These are phyloP conservation scores for Naganishia antarctica DNA, from an alignment of 768 basidiomycete species.

Conservation along the genomic window DNA sequence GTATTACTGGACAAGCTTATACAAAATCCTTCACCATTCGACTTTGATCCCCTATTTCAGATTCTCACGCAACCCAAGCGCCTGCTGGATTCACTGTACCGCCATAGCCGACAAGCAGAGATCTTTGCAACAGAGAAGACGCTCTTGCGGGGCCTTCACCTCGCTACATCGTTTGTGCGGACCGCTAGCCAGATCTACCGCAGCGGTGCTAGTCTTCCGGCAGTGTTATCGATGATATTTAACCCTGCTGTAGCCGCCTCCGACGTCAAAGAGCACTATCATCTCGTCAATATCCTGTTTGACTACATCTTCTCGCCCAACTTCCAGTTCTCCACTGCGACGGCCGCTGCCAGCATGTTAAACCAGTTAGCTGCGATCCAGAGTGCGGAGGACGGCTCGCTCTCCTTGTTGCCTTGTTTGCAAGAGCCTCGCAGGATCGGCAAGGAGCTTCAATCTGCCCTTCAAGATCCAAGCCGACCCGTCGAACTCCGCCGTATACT, in stretches of 20 bases:
- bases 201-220: constrained; percentile 2
- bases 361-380: constrained; percentile 2
- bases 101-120: constrained; percentile 17
- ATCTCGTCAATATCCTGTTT: constrained; percentile 15
- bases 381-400: constrained; percentile 2
- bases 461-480: not conserved
- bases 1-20: constrained; percentile 14
- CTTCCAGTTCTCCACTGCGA: constrained; percentile 1
- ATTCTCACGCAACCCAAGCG: constrained; percentile 7
- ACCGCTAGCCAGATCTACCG: not conserved
- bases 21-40: constrained; percentile 16
- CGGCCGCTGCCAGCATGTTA: constrained; percentile 1
- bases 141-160: constrained; percentile 2
- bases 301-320: constrained; percentile 3
- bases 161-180: constrained; percentile 7
- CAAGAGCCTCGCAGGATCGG: not conserved
- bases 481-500: not conserved
- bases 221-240: constrained; percentile 3
- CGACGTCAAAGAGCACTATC: constrained; percentile 14
- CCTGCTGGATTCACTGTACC: constrained; percentile 1
- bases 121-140: constrained; percentile 12
- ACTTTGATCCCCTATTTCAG: constrained; percentile 19
- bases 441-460: not conserved
- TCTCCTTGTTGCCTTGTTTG: constrained; percentile 9
- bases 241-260: not conserved